A percentile compares a stretch with the other conserved stretches of the same genome.
These are phyloP conservation scores for Ascochyta koolunga DNA, from an alignment of 2,329 filamentous ascomycete genomes.

Conservation along the genomic window DNA sequence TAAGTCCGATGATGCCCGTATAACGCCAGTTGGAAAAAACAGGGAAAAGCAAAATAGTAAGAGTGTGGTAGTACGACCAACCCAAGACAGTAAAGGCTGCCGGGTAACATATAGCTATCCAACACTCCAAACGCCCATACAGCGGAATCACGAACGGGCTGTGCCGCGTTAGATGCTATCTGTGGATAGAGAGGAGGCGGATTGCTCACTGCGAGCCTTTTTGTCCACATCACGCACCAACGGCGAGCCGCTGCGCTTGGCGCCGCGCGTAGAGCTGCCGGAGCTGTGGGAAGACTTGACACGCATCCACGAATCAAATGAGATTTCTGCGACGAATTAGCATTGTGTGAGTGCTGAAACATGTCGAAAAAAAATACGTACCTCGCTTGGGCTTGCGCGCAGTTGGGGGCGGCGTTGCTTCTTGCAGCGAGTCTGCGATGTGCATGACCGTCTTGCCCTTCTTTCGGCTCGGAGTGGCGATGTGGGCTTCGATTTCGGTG, in stretches of 20 bases:
- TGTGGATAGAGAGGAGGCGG: conserved; percentile 31
- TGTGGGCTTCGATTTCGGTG: conserved; percentile 58
- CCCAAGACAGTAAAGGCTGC: background rate
- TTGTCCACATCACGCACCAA: conserved; percentile 40
- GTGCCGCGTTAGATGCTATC: conserved; percentile 33
- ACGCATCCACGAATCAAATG: conserved; percentile 71
- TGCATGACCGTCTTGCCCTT: conserved; percentile 58
- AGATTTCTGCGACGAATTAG: conserved; percentile 32
- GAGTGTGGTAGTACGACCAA: background rate
- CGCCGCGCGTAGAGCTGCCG: conserved; percentile 47
- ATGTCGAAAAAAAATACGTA: conserved; percentile 35
- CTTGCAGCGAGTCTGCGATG: conserved; percentile 56
- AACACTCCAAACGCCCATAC: background rate
- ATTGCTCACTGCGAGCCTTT: conserved; percentile 22
- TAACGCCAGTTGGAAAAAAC: conserved; percentile 11
- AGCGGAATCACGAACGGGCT: conserved; percentile 22
- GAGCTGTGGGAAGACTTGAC: conserved; percentile 59
- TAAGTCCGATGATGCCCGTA: conserved; percentile 1
- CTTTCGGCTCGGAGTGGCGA: conserved; percentile 38
- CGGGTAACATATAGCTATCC: too few species aligned
- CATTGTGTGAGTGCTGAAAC: background rate
- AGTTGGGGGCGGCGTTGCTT: conserved; percentile 61
- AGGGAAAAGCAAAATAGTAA: background rate
- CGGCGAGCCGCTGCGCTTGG: conserved; percentile 45
- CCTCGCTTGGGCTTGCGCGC: conserved; percentile 67